Evolutionary conservation across 2,329 filamentous ascomycete genomes (phyloP).

Genomic region (Aureobasidium sp.): DNA sequence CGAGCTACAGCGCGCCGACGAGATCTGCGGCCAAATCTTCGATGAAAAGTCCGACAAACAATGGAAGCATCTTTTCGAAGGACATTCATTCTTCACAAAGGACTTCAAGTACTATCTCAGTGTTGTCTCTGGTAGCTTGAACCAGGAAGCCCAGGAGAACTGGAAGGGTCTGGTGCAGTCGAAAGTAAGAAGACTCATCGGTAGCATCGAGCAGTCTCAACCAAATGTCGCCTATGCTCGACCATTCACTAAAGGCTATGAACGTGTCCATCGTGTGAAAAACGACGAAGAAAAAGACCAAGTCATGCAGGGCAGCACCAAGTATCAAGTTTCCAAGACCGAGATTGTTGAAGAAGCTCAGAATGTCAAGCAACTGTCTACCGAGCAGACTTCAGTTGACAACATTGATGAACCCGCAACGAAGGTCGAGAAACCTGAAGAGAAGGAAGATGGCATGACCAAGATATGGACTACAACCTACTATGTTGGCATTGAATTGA

Average conservation of each 20-base stretch:
- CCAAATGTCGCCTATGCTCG: slow-evolving; percentile 73
- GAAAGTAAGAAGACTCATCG: slow-evolving; percentile 79
- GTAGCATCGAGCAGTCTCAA: slow-evolving; percentile 70
- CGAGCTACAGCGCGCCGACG: slow-evolving; percentile 70
- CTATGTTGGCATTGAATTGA: slow-evolving; percentile 83
- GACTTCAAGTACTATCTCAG: slow-evolving; percentile 95
- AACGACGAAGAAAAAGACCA: slow-evolving; percentile 55
- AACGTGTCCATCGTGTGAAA: slow-evolving; percentile 67
- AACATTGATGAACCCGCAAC: slow-evolving; percentile 32
- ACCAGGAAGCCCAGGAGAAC: slow-evolving; percentile 73
- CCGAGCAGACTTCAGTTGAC: slow-evolving; percentile 36
- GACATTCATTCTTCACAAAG: slow-evolving; percentile 86
- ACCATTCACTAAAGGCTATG: slow-evolving; percentile 88
- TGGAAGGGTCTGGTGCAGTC: slow-evolving; percentile 94
- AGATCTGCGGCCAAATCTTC: slow-evolving; percentile 75
- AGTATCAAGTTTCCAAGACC: slow-evolving; percentile 54
- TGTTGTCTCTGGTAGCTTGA: slow-evolving; percentile 73
- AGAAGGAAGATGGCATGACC: slow-evolving; percentile 35
- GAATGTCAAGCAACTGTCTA: slow-evolving; percentile 44
- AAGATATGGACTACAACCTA: slow-evolving; percentile 82
- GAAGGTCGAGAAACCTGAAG: slow-evolving; percentile 31
- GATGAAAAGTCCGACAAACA: slow-evolving; percentile 53
- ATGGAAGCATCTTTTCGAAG: slow-evolving; percentile 84
- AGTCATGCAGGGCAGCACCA: slow-evolving; percentile 55
- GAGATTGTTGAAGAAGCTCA: slow-evolving; percentile 47